Conservation (phyloP, 805 yeast genomes). For the Cyberlindnera mycetangii region DNA sequence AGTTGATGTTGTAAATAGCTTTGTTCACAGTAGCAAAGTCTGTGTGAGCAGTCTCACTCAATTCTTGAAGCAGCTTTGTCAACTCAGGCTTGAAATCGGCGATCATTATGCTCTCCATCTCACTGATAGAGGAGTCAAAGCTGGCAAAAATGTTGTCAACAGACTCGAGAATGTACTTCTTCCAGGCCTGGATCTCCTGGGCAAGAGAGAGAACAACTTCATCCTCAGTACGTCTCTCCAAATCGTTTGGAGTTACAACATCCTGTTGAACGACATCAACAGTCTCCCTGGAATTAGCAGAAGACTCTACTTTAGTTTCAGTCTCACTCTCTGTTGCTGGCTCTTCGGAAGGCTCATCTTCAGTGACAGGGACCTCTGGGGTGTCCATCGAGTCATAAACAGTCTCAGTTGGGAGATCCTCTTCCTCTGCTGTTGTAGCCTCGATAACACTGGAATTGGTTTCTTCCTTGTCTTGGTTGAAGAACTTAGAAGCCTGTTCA, state of each 20-base stretch:
- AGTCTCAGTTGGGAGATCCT: conserved; percentile 11
- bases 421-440: conserved; percentile 13
- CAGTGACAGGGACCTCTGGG: conserved; percentile 14
- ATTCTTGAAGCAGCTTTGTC: conserved; percentile 33
- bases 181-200: conserved; percentile 37
- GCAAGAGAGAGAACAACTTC: conserved; percentile 24
- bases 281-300: neutral
- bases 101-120: conserved; percentile 29
- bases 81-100: conserved; percentile 30
- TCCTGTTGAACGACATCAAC: neutral
- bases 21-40: conserved; percentile 30
- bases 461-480: conserved; percentile 7
- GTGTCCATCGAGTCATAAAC: conserved; percentile 10
- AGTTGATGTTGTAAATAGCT: conserved; percentile 37
- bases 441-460: conserved; percentile 1
- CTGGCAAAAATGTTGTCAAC: conserved; percentile 37
- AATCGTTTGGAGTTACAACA: conserved; percentile 2
- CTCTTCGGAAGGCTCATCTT: conserved; percentile 7
- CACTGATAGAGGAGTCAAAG: conserved; percentile 36
- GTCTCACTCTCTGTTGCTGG: neutral
- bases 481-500: conserved; percentile 17
- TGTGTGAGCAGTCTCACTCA: conserved; percentile 28
- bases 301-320: neutral
- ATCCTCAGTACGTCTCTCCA: conserved; percentile 10
- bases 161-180: conserved; percentile 34